phyloP scores from a whole-genome alignment of 2,329 filamentous ascomycete species.

The Fusarium incarnatum region DNA sequence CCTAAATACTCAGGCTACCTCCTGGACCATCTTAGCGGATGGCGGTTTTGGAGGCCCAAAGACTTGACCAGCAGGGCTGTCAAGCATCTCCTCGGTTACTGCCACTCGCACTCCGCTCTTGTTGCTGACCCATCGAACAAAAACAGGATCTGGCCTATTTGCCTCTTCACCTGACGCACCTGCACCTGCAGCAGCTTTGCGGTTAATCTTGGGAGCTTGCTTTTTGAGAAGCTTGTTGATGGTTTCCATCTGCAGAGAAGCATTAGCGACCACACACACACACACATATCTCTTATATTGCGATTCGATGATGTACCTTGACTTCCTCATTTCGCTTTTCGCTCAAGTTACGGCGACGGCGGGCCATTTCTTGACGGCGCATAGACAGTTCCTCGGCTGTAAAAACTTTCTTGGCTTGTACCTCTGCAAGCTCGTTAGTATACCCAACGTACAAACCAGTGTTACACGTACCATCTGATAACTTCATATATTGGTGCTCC shows the following conservation, averaged over 20 bases:
- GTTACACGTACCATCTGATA: constrained; percentile 66
- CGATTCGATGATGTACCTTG: constrained; percentile 58
- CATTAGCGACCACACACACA: constrained; percentile 10
- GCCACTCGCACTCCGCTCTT: constrained; percentile 71
- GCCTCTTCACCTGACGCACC: constrained; percentile 58
- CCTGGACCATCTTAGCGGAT: constrained; percentile 65
- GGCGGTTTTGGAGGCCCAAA: constrained; percentile 59
- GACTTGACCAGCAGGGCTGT: constrained; percentile 69
- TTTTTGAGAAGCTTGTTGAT: constrained; percentile 92
- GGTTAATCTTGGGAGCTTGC: constrained; percentile 80
- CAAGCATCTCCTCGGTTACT: constrained; percentile 76
- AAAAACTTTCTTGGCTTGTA: constrained; percentile 72
- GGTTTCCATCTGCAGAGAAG: constrained; percentile 77
- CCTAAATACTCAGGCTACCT: constrained; percentile 56
- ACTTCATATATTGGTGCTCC: constrained; percentile 67
- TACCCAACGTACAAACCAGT: neutral
- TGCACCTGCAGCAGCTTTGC: constrained; percentile 57
- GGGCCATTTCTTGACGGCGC: constrained; percentile 71
- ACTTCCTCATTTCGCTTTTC: constrained; percentile 74
- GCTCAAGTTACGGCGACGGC: constrained; percentile 70
- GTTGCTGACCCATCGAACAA: constrained; percentile 78
- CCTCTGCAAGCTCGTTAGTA: constrained; percentile 58
- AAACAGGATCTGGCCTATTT: constrained; percentile 68
- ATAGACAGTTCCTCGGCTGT: constrained; percentile 72
- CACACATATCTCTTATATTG: constrained; percentile 1